Base-by-base conservation (phyloP, 129 eudicot genomes). In the Artemisia argyi region DNA sequence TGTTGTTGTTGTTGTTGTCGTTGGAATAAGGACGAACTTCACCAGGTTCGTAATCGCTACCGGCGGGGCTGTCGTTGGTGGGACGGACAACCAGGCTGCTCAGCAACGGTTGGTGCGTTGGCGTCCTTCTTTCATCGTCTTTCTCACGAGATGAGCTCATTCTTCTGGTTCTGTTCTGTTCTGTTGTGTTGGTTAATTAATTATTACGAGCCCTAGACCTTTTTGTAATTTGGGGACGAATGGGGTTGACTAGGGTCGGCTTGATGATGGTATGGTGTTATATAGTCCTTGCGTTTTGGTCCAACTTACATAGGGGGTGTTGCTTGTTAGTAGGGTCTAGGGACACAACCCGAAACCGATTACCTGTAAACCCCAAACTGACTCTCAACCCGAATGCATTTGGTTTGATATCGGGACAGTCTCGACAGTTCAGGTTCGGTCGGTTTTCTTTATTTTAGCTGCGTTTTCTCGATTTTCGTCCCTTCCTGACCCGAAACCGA, bases 31-130 rank as follows among this genome's bases (percentile, higher is more conserved):
- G 96, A 14, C 98, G 98, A 54, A 92, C 96, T 77, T 92, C 98
- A 42, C 98, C 98, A 61, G 98, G 91, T 48, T 92, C 98, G 80
- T 86, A 92, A 65, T 89, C 98, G 81, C 91, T 85, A 3, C 87
- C 88, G 11, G 80, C 88, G 4, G 65, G 65, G 4, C 85, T 87
- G 13, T 84, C 94, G 26, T 82, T 89, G 42, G 91, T 42, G 1
- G 96, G 89, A 2, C 98, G 96, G 17, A 92, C 91, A 18, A 92
- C 96, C 66, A 92, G 95, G 82, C 98, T 92, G 91, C 98, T 89
- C 2, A 92, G 78, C 24, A 91, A 87, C n/a, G 94, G 97, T 48
- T 91, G 96, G 73, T 92, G 96, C 73, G 89, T 85, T 42, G 88
- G 65, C 66, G 89, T 55, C 68, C 87, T 60, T 10, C 73, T 79